phyloP scores from a whole-genome alignment of 2,329 filamentous ascomycete species.

The Nemania sp. region DNA sequence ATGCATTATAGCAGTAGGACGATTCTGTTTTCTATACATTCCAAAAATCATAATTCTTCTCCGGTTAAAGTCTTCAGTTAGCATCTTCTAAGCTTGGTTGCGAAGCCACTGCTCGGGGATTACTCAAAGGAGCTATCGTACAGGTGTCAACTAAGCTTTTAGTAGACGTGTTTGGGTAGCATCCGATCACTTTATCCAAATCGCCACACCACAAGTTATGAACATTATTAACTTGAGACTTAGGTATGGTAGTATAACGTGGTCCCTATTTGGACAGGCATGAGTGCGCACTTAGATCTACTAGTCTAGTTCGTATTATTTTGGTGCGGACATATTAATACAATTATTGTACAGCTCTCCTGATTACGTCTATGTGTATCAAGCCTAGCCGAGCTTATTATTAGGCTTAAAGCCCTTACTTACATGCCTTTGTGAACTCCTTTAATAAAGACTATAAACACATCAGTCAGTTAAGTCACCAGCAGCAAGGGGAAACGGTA shows the following conservation, averaged over 20 bases:
- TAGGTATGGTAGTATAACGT: not conserved
- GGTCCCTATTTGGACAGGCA: not conserved
- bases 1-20: not conserved
- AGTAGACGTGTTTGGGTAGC: conserved; percentile 7
- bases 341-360: not conserved
- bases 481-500: too few species aligned
- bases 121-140: not conserved
- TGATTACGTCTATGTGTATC: not conserved
- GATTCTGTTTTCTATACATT: not conserved
- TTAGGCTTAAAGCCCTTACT: conserved; percentile 25
- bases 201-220: conserved; percentile 21
- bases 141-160: not conserved
- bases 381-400: conserved; percentile 20
- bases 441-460: conserved; percentile 44
- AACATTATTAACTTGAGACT: not conserved
- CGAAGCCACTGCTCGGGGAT: not conserved
- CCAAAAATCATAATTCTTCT: not conserved
- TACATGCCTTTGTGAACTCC: conserved; percentile 49
- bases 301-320: not conserved
- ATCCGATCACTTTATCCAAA: conserved; percentile 36
- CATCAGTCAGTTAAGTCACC: conserved; percentile 22
- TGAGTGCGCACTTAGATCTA: not conserved
- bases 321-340: not conserved
- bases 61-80: conserved; percentile 26
- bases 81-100: not conserved